Percentiles rank a stretch among this genome's conserved stretches.
phyloP scores from a whole-genome alignment of 2,329 filamentous ascomycete species.

The Metarhizium album region DNA sequence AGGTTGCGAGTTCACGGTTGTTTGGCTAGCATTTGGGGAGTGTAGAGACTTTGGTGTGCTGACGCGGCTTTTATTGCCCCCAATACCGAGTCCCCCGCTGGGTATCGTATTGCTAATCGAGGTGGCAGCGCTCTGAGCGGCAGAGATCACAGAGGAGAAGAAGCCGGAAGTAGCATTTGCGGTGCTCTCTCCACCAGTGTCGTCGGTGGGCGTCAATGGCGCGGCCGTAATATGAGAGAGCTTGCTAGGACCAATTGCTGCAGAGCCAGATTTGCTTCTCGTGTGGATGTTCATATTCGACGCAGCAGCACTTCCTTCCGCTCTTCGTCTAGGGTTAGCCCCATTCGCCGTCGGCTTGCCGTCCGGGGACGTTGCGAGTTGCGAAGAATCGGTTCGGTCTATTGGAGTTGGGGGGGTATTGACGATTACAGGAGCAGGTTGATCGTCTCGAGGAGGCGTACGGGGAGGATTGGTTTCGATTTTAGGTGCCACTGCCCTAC shows the following conservation, averaged over 20 bases:
- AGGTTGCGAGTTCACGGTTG: conserved; percentile 30
- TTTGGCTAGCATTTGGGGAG: conserved; percentile 17
- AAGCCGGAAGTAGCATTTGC: conserved; percentile 60
- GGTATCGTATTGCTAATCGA: conserved; percentile 64
- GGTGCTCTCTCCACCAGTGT: conserved; percentile 49
- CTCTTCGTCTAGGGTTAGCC: conserved; percentile 15
- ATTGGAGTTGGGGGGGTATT: conserved; percentile 58
- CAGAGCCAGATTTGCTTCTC: conserved; percentile 42
- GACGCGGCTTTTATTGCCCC: conserved; percentile 26
- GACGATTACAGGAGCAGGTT: conserved; percentile 43
- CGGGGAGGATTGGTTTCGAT: conserved; percentile 27
- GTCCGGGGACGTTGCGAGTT: conserved; percentile 16
- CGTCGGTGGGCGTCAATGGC: conserved; percentile 66
- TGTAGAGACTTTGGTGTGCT: conserved; percentile 15
- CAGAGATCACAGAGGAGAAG: conserved; percentile 88
- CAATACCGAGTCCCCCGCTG: conserved; percentile 48
- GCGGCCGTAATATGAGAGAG: conserved; percentile 65
- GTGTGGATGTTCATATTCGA: conserved; percentile 64
- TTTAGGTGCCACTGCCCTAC: conserved; percentile 16
- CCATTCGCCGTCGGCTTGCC: conserved; percentile 19
- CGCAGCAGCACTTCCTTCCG: conserved; percentile 50
- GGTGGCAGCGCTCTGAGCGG: conserved; percentile 82
- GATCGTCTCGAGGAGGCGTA: conserved; percentile 37
- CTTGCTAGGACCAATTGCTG: conserved; percentile 64
- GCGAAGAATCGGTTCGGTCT: conserved; percentile 22